A percentile compares a stretch with the other conserved stretches of the same genome.
Evolutionary conservation across 1,284 basidiomycete genomes (phyloP).

Genomic region (Ustilago tritici): DNA sequence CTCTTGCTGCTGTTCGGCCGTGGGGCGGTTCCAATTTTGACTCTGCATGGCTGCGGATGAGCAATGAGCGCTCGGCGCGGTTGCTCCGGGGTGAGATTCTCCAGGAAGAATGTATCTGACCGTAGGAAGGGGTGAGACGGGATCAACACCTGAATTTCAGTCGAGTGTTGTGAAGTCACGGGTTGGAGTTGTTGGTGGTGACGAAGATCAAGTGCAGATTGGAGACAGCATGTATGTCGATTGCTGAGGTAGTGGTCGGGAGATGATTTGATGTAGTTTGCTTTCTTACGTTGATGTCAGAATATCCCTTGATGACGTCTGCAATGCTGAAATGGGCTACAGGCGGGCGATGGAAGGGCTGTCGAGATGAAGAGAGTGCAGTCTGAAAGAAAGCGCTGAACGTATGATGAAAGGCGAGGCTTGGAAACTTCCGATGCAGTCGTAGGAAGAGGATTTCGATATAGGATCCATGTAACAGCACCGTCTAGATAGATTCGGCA

Average conservation of each 20-base stretch:
- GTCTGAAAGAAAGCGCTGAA: slow-evolving; percentile 3
- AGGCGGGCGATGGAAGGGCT: slow-evolving; percentile 21
- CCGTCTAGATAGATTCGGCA: not conserved
- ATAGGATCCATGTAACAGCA: not conserved
- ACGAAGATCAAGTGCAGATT: not conserved
- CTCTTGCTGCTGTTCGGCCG: slow-evolving; percentile 25
- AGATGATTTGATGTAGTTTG: not conserved
- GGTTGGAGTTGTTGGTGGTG: not conserved
- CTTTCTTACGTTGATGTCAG: slow-evolving; percentile 21
- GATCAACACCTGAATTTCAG: not conserved
- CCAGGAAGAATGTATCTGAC: not conserved
- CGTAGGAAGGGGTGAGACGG: not conserved
- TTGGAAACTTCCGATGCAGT: not conserved
- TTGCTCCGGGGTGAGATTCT: not conserved
- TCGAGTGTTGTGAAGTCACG: not conserved
- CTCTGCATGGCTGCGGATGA: slow-evolving; percentile 32
- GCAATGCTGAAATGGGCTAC: slow-evolving; percentile 11
- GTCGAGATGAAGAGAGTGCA: slow-evolving; percentile 15
- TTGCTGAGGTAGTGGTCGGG: not conserved
- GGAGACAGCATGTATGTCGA: slow-evolving; percentile 6
- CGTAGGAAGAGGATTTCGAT: not conserved
- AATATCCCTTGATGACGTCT: slow-evolving; percentile 20
- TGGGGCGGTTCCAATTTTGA: slow-evolving; percentile 32
- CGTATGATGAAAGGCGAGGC: not conserved
- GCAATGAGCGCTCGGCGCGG: not conserved